phyloP scores from a whole-genome alignment of 1,139 yeast genomes.

The Nakaseomyces glabratus region DNA sequence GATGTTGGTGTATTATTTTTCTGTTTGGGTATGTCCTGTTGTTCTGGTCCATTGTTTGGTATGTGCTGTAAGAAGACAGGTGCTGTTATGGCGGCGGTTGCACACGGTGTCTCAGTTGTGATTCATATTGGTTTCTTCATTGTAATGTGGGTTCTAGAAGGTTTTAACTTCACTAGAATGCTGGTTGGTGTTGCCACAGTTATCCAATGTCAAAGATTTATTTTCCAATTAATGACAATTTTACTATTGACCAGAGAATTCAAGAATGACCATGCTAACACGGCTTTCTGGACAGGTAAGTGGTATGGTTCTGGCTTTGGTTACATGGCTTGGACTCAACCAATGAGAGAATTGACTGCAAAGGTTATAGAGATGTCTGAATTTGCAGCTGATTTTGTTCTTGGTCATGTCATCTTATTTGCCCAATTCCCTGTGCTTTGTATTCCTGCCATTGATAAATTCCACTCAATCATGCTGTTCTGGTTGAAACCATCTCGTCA shows the following conservation, averaged over 20 bases:
- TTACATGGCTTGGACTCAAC: constrained; percentile 93
- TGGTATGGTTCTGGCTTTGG: constrained; percentile 97
- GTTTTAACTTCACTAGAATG: constrained; percentile 81
- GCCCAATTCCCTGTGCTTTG: constrained; percentile 79
- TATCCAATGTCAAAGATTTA: constrained; percentile 77
- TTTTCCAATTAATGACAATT: constrained; percentile 81
- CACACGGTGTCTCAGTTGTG: constrained; percentile 89
- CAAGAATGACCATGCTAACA: constrained; percentile 91
- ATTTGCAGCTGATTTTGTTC: constrained; percentile 91
- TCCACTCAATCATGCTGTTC: constrained; percentile 97
- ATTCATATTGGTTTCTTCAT: constrained; percentile 79
- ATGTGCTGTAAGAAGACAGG: constrained; percentile 97
- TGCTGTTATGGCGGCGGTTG: constrained; percentile 92
- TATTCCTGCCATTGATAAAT: constrained; percentile 86
- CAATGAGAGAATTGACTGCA: constrained; percentile 90
- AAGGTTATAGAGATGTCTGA: constrained; percentile 90
- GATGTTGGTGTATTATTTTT: constrained; percentile 76
- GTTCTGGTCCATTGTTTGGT: constrained; percentile 93
- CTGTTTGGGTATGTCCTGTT: constrained; percentile 76
- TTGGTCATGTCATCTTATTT: constrained; percentile 84
- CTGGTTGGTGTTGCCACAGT: constrained; percentile 78
- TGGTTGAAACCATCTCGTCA: constrained; percentile 98
- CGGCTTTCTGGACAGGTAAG: constrained; percentile 99
- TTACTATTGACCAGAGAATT: constrained; percentile 86
- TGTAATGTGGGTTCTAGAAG: constrained; percentile 95